These are phyloP conservation scores for Solanum sejunctum DNA, from an alignment of 257 asterid genomes.

Conservation along the genomic window DNA sequence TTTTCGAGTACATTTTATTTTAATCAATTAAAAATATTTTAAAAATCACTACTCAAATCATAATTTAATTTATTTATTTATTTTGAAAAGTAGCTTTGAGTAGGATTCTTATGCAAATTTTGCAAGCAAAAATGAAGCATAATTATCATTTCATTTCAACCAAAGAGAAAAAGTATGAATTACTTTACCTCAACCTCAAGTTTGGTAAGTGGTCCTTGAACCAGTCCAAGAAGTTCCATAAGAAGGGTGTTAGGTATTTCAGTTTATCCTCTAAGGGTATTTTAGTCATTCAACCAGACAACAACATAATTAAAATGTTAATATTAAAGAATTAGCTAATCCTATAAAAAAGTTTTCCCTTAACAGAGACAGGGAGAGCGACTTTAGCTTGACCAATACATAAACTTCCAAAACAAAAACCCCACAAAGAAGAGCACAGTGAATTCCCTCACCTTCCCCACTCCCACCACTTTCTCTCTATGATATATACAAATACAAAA, in stretches of 20 bases:
- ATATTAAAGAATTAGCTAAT: constrained; percentile 5
- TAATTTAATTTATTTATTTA: no score
- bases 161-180: neutral
- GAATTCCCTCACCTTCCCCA: neutral
- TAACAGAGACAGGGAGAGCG: constrained; percentile 31
- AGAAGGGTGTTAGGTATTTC: neutral
- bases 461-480: neutral
- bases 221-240: neutral
- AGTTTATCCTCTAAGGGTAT: neutral
- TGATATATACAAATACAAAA: neutral
- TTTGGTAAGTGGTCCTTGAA: neutral
- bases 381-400: constrained; percentile 32
- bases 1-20: rapidly evolving
- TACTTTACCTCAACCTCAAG: neutral
- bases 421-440: neutral
- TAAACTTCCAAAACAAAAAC: neutral
- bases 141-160: neutral
- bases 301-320: constrained; percentile 1
- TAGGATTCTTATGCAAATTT: neutral
- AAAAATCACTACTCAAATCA: neutral
- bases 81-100: neutral
- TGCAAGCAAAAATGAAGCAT: neutral
- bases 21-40: neutral
- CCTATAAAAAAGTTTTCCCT: constrained; percentile 6
- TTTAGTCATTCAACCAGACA: neutral